phyloP scores from a whole-genome alignment of 331 rosid species.

The Telfairia occidentalis region DNA sequence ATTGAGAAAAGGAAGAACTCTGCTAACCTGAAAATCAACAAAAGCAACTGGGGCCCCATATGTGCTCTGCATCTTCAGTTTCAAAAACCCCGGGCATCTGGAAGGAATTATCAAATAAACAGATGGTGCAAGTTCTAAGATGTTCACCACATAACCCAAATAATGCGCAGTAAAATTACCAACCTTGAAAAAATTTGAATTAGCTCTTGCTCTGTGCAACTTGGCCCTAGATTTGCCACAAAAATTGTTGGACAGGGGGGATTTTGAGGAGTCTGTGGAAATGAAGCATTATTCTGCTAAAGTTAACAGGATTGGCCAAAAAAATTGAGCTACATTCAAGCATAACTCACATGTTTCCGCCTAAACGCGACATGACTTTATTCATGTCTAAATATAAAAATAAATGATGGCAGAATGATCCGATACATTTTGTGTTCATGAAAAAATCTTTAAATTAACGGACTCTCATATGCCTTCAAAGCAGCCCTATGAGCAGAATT shows the following conservation, averaged over 20 bases:
- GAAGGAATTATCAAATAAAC: constrained; percentile 3
- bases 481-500: background rate
- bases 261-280: constrained; percentile 34
- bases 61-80: constrained; percentile 89
- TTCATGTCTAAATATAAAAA: background rate
- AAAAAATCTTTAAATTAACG: background rate
- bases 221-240: constrained; percentile 83
- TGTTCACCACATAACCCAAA: constrained; percentile 7
- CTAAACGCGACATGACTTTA: background rate
- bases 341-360: background rate
- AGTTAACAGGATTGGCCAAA: background rate
- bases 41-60: constrained; percentile 93
- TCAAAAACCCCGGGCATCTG: constrained; percentile 82
- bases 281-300: constrained; percentile 31
- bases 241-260: constrained; percentile 80
- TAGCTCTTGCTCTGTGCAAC: constrained; percentile 82
- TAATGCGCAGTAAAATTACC: background rate
- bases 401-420: background rate
- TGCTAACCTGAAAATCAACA: constrained; percentile 80
- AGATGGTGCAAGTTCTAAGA: background rate
- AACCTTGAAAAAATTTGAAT: constrained; percentile 74
- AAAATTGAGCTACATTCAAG: background rate
- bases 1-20: background rate
- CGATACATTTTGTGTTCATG: background rate
- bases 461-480: background rate